Base-by-base conservation (phyloP, 495 filamentous ascomycete genomes). In the Penicillium steckii region DNA sequence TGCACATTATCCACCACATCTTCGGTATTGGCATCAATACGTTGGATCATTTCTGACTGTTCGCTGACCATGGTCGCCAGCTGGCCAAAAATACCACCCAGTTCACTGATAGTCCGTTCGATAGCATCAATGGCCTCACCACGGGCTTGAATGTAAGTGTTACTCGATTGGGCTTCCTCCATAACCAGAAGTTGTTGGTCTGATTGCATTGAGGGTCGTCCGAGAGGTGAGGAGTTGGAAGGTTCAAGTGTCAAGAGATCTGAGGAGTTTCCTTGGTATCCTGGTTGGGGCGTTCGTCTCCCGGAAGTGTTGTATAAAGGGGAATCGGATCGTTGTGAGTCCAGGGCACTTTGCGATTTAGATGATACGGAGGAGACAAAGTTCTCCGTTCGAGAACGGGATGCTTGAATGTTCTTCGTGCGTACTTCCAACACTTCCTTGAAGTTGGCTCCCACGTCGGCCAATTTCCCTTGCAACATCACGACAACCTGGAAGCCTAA, bases 321-420 rank as follows among this genome's bases (percentile, higher is more conserved):
- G 2, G 89, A 94, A 52, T 84, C 83, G 24, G 84, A 84, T 46
- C 80, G 68, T 67, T 79, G 63, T 44, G 74, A 59, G 42, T 82
- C 72, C 38, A 83, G 67, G 0, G 86, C 81, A 3, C 76, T 79
- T 53, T 89, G 88, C 26, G 88, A 84, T 50, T 93, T 90, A 33
- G 87, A 83, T 3, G 87, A 89, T 33, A 95, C 90, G 10, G 88
- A 90, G 2, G 89, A 92, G 19, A 97, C 89, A 55, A 98, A 98
- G 62, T 97, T 94, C 67, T 98, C 95, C 44, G 94, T 97, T 50
- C 94, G 76, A 35, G 89, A 86, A 29, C 90, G 81, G 38, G 90
- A 93, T 10, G 95, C 95, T 69, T 97, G 95, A 44, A 97, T 96
- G 69, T 98, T 98, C 76, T 97, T 96, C 40, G 94, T 98, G 25